phyloP scores from a whole-genome alignment of 2,329 filamentous ascomycete species.

The Pseudogymnoascus sp. region DNA sequence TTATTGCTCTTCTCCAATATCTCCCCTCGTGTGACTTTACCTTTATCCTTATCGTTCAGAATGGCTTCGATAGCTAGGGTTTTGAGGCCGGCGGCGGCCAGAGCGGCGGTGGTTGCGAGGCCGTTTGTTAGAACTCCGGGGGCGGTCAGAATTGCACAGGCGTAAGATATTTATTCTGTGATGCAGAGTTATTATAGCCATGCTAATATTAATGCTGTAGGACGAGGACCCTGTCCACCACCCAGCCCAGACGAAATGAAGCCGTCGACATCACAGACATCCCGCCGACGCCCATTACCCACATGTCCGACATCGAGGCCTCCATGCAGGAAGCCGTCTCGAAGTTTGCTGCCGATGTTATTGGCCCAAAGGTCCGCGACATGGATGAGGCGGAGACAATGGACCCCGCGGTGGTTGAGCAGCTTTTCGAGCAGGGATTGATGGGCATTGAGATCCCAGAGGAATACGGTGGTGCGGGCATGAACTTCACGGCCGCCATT shows the following conservation, averaged over 20 bases:
- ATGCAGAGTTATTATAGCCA: background rate
- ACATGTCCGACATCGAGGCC: slow-evolving; percentile 80
- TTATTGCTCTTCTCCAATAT: background rate
- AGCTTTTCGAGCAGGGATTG: slow-evolving; percentile 91
- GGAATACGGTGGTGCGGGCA: slow-evolving; percentile 90
- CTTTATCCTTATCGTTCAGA: slow-evolving; percentile 12
- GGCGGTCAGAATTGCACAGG: slow-evolving; percentile 32
- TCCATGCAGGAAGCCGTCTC: slow-evolving; percentile 85
- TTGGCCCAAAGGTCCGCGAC: slow-evolving; percentile 84
- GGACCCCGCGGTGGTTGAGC: slow-evolving; percentile 81
- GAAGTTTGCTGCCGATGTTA: slow-evolving; percentile 82
- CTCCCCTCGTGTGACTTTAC: background rate
- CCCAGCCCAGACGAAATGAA: slow-evolving; percentile 44
- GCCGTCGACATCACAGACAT: slow-evolving; percentile 62
- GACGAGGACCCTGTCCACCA: slow-evolving; percentile 52
- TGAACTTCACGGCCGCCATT: slow-evolving; percentile 97
- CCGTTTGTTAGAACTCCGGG: slow-evolving; percentile 31
- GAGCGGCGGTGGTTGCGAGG: slow-evolving; percentile 29
- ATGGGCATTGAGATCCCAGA: slow-evolving; percentile 98
- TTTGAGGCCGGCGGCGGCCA: slow-evolving; percentile 37
- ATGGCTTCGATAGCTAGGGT: slow-evolving; percentile 42
- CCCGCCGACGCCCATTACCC: slow-evolving; percentile 84
- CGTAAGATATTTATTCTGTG: slow-evolving; percentile 25
- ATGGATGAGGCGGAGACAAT: slow-evolving; percentile 97
- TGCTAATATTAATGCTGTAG: slow-evolving; percentile 21